phyloP scores from a whole-genome alignment of 345 rosid genomes.

The Theobroma cacao region DNA sequence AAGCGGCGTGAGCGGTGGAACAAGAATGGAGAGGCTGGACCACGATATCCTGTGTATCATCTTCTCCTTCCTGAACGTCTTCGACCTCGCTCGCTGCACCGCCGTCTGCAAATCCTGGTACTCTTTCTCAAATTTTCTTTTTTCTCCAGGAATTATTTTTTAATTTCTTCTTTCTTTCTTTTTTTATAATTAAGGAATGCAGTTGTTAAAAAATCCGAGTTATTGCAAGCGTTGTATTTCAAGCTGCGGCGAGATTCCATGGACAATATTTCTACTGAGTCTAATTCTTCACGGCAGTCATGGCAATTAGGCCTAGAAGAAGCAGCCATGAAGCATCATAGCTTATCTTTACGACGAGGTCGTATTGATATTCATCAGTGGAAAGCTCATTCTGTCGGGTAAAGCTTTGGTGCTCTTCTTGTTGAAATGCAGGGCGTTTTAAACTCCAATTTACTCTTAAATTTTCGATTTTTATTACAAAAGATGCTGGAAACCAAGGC shows the following conservation, averaged over 20 bases:
- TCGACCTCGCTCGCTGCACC: slow-evolving; percentile 76
- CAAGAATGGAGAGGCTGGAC: slow-evolving; percentile 44
- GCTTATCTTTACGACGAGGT: slow-evolving; percentile 42
- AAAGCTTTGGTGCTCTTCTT: slow-evolving; percentile 4
- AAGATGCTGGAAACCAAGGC: background rate
- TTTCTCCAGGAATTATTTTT: background rate
- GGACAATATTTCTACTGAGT: no score
- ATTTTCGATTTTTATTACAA: background rate
- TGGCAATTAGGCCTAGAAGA: slow-evolving; percentile 42
- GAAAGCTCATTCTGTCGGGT: slow-evolving; percentile 80
- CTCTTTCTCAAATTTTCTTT: background rate
- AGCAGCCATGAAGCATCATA: slow-evolving; percentile 67
- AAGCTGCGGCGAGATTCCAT: slow-evolving; percentile 38
- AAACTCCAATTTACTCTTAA: background rate
- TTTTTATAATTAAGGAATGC: slow-evolving; percentile 46
- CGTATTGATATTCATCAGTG: slow-evolving; percentile 62
- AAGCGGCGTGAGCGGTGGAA: slow-evolving; percentile 32
- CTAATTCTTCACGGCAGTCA: slow-evolving; percentile 33
- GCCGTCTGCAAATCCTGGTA: slow-evolving; percentile 85
- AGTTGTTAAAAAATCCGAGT: slow-evolving; percentile 46
- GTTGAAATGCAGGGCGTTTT: background rate
- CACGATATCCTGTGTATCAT: slow-evolving; percentile 56
- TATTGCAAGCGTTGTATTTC: slow-evolving; percentile 47
- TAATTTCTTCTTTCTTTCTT: background rate
- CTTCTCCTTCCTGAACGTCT: slow-evolving; percentile 70